phyloP scores from a whole-genome alignment of 225 moss, liverwort and hornwort species.

The Pseudisothecium myosuroides region DNA sequence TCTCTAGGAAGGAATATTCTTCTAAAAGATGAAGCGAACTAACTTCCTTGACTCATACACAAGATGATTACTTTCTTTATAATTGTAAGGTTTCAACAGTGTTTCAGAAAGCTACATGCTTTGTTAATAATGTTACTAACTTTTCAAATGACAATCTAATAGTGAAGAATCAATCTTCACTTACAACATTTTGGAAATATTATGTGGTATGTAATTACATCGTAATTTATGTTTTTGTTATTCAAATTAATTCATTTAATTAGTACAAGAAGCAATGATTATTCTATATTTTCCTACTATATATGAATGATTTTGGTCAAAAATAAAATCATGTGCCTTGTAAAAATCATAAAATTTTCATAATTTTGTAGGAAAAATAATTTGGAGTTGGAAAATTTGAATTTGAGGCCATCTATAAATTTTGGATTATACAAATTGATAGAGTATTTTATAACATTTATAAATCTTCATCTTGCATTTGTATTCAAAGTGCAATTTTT shows the following conservation, averaged over 20 bases:
- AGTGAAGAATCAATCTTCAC: background rate
- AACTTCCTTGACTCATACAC: background rate
- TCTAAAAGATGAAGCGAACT: background rate
- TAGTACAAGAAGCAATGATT: background rate
- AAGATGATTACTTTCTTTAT: background rate
- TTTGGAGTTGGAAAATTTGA: accelerated
- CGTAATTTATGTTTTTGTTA: accelerated
- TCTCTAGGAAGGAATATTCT: background rate
- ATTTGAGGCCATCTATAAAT: too few relatives aligned
- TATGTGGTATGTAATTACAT: background rate
- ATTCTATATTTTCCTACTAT: background rate
- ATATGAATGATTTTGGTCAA: background rate
- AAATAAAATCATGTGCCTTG: accelerated
- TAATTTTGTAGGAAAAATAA: accelerated
- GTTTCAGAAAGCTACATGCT: background rate
- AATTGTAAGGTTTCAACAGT: accelerated
- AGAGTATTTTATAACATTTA: too few relatives aligned
- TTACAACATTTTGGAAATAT: background rate
- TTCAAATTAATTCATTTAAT: background rate
- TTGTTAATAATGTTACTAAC: background rate
- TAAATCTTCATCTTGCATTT: too few relatives aligned
- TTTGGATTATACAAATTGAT: too few relatives aligned
- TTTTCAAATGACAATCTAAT: background rate
- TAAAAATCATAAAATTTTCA: background rate
- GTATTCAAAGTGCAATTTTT: too few relatives aligned